Evolutionary conservation across 139 green algal species (phyloP), one percentile per base, ranked within the genome.

Genomic region (Nannochloris sp.): DNA sequence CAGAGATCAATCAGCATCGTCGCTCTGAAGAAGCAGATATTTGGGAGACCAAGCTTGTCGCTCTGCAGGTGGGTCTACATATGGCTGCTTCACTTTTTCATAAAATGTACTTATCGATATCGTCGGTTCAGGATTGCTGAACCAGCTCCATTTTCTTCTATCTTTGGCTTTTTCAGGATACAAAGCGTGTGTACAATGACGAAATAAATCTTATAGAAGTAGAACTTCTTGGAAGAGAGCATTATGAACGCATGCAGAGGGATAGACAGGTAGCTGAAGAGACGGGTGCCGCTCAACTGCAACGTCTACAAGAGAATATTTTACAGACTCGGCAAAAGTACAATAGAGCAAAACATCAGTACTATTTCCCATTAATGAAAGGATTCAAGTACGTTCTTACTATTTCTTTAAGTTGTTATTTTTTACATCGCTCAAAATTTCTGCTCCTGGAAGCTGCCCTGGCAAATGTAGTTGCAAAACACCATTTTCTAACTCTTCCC

Each of bases 321-420:
- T 47, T 74, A 9, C 61, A 61, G 12, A 75, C 64, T 30, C 61
- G 80, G 24, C 46, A 68, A 3, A 68, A 75, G 7, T 65, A 84
- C n/a, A 83, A 90, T 61, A 58, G 70, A 0, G 70, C 77, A 19
- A 92, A 92, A 57, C 60, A 64, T 60, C 70, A 73, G 27, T 70
- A 83, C 6, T 87, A 89, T 63, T 89, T 90, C 47, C 85, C 85
- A 12, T 54, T 54, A 3, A 47, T 67, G 35, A 81, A 85, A 56
- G 85, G 85, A 24, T 92, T 81, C 78, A 83, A 73, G 80, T 88
- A 64, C 60, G n/a, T n/a, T n/a, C n/a, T n/a, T n/a, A n/a, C n/a
- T n/a, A n/a, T n/a, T n/a, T n/a, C n/a, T n/a, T n/a, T n/a, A n/a
- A n/a, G n/a, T n/a, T n/a, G n/a, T n/a, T n/a, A n/a, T n/a, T n/a